Percentiles rank a stretch among this genome's conserved stretches.
Evolutionary conservation across 306 rosid species (phyloP).

Genomic region (Dicorynia guianensis): DNA sequence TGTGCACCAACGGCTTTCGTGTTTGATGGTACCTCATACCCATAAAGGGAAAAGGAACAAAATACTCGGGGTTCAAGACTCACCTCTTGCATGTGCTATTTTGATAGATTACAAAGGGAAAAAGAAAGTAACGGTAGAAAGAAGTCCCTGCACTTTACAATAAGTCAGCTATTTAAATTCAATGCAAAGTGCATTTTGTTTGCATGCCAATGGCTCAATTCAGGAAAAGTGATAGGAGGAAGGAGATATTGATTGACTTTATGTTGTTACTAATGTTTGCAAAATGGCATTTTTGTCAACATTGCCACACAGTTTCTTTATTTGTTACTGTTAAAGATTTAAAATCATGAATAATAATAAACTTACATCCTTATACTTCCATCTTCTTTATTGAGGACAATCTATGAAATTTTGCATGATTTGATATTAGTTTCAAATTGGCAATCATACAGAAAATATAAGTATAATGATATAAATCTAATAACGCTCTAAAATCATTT

Average conservation of each 20-base stretch:
- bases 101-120: not conserved
- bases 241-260: not conserved
- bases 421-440: no score
- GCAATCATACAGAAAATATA: no score
- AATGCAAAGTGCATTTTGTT: not conserved
- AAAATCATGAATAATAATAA: no score
- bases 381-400: no score
- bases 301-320: not conserved
- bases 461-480: no score
- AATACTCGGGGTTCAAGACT: conserved; percentile 22
- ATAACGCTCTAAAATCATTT: no score
- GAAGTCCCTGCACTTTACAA: not conserved
- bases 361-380: no score
- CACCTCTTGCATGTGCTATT: not conserved
- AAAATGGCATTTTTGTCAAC: not conserved
- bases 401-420: no score
- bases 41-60: not conserved
- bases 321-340: conserved; percentile 5
- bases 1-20: not conserved
- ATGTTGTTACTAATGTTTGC: not conserved
- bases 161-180: conserved; percentile 3
- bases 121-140: not conserved
- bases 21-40: not conserved
- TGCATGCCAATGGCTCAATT: conserved; percentile 8
- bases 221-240: not conserved